phyloP scores from a whole-genome alignment of 139 green algal genomes.

The Limnomonas spitsbergensis region DNA sequence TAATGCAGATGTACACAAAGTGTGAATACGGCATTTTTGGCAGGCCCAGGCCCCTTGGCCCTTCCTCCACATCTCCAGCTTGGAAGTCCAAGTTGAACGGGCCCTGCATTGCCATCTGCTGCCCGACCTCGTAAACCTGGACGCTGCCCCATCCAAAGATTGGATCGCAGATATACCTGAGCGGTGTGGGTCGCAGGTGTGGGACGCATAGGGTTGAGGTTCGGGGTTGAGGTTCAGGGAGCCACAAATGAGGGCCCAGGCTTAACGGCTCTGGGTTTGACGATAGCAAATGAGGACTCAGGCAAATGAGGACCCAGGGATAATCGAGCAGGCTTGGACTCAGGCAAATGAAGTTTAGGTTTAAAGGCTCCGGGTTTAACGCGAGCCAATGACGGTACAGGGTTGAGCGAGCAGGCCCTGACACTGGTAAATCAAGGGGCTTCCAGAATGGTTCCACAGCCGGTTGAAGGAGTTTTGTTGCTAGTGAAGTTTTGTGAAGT shows the following conservation, averaged over 20 bases:
- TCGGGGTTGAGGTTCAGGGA: neutral
- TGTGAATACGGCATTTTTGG: constrained; percentile 25
- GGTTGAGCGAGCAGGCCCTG: too few relatives aligned
- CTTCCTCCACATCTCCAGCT: neutral
- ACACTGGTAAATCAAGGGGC: too few relatives aligned
- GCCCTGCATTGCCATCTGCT: constrained; percentile 37
- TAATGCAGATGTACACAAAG: constrained; percentile 34
- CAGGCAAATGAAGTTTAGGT: neutral
- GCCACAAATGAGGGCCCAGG: neutral
- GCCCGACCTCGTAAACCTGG: constrained; percentile 42
- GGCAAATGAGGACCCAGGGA: neutral
- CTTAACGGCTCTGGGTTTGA: neutral
- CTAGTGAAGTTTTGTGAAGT: too few relatives aligned
- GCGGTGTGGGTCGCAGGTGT: constrained; percentile 6
- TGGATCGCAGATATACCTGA: constrained; percentile 25
- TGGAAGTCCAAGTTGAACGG: constrained; percentile 15
- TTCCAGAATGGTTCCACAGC: too few relatives aligned
- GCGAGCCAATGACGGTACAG: too few relatives aligned
- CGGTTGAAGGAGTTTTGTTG: too few relatives aligned
- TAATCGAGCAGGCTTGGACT: neutral
- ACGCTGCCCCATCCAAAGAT: constrained; percentile 27
- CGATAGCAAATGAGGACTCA: neutral
- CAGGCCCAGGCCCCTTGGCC: constrained; percentile 3
- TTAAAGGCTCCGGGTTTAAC: too few relatives aligned
- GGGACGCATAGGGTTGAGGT: neutral